Evolutionary conservation across 2,329 filamentous ascomycete genomes (phyloP).

Genomic region (Xylaria arbuscula): DNA sequence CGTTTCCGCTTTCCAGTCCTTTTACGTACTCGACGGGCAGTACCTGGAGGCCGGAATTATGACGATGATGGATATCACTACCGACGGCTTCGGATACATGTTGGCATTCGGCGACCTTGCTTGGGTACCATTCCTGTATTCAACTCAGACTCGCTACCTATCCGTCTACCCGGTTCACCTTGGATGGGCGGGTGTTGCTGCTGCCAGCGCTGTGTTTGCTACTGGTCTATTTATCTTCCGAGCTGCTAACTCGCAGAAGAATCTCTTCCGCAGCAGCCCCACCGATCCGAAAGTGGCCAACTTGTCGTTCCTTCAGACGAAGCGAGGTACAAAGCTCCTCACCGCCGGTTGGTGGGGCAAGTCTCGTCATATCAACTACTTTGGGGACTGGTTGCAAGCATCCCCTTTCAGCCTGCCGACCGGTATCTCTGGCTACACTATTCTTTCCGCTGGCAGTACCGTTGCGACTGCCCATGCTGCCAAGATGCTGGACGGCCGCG

Average conservation of each 20-base stretch:
- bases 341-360: slow-evolving; percentile 42
- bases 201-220: slow-evolving; percentile 74
- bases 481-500: slow-evolving; percentile 69
- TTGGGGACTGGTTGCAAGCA: slow-evolving; percentile 93
- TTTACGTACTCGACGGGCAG: slow-evolving; percentile 87
- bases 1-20: slow-evolving; percentile 78
- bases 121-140: slow-evolving; percentile 94
- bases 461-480: slow-evolving; percentile 61
- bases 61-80: slow-evolving; percentile 94
- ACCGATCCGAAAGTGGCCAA: slow-evolving; percentile 83
- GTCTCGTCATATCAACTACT: slow-evolving; percentile 92
- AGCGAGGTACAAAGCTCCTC: slow-evolving; percentile 77
- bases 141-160: slow-evolving; percentile 85
- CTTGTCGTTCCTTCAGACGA: slow-evolving; percentile 87
- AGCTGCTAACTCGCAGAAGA: slow-evolving; percentile 92
- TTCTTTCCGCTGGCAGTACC: slow-evolving; percentile 67
- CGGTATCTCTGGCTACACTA: slow-evolving; percentile 79
- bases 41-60: slow-evolving; percentile 90
- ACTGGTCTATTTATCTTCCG: slow-evolving; percentile 91
- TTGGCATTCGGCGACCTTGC: slow-evolving; percentile 90
- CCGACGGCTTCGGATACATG: slow-evolving; percentile 96
- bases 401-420: slow-evolving; percentile 93
- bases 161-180: slow-evolving; percentile 82
- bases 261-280: slow-evolving; percentile 89
- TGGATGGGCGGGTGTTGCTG: slow-evolving; percentile 72